Evolutionary conservation across 2,329 filamentous ascomycete species (phyloP), one percentile per base, ranked within the genome.

Genomic region (Paramyrothecium roridum): DNA sequence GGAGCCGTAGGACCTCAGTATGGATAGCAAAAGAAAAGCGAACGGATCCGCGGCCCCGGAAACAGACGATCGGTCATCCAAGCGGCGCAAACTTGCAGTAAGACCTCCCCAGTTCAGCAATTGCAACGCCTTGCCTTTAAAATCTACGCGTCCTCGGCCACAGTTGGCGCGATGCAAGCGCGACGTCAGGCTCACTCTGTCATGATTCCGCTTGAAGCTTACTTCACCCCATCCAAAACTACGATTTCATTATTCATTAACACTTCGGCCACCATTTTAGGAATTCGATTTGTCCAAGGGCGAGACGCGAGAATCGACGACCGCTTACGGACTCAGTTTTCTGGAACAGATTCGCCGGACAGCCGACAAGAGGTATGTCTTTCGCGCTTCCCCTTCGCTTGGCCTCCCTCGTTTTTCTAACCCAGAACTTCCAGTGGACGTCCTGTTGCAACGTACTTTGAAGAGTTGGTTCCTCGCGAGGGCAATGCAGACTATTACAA

Each of bases 401-500:
- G 26, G 6, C 10, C 26, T 30, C 26, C n/a, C 26, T 30, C 4
- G 26, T 6, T 10, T 30, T 10, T 22, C 53, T n/a, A 48, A 33
- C 26, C 50, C 21, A n/a, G 33, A 8, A 48, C 23, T 52, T 12
- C 33, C 56, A 89, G 85, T 75, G 89, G 90, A 58, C 89, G 90
- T 49, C 80, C 81, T 10, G 88, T 96, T 65, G 85, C 89, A 52
- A 86, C 82, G 46, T 84, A 86, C 65, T 96, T 96, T 70, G 85
- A 93, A 65, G 80, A 81, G 21, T 82, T 96, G 17, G 85, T 88
- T 21, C 81, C 85, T 53, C 77, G 82, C 69, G 76, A 82, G 57
- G 76, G 78, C 59, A 82, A 90, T 62, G 82, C 86, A 47, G 86
- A 89, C 20, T 96, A 96, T 73, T 96, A 93, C 73, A 80, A 87